These are phyloP conservation scores for Nothopassalora personata DNA, from an alignment of 2,329 filamentous ascomycete species.

Conservation along the genomic window DNA sequence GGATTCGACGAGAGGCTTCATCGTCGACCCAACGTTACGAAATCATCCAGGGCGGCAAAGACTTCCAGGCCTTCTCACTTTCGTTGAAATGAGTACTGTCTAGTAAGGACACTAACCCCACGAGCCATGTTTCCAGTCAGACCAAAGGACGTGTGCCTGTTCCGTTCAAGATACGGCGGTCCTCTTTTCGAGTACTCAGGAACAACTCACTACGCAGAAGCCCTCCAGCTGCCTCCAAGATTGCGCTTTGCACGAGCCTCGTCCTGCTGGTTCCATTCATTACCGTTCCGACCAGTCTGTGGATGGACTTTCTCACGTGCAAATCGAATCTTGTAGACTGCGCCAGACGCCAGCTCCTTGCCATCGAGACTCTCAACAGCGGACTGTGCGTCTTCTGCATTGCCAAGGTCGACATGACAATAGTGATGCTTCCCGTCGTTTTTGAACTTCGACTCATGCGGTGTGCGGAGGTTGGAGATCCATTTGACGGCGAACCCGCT, in stretches of 20 bases:
- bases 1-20: too few relatives aligned
- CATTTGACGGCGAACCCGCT: slow-evolving; percentile 42
- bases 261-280: not conserved
- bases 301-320: slow-evolving; percentile 6
- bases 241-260: not conserved
- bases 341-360: slow-evolving; percentile 18
- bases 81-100: too few relatives aligned
- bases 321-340: slow-evolving; percentile 18
- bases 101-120: too few relatives aligned
- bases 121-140: too few relatives aligned
- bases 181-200: too few relatives aligned
- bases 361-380: slow-evolving; percentile 25
- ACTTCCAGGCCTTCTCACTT: too few relatives aligned
- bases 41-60: too few relatives aligned
- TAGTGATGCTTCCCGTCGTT: slow-evolving; percentile 22
- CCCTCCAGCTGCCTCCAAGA: not conserved
- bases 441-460: slow-evolving; percentile 8
- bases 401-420: slow-evolving; percentile 30
- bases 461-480: slow-evolving; percentile 42
- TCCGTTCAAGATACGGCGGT: too few relatives aligned
- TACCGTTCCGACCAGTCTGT: not conserved
- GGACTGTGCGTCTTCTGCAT: slow-evolving; percentile 22
- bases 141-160: too few relatives aligned
- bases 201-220: too few relatives aligned
- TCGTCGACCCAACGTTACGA: too few relatives aligned